A percentile compares a stretch with the other conserved stretches of the same genome.
These are phyloP conservation scores for Lecanicillium sp. DNA, from an alignment of 2,329 filamentous ascomycete species.

Conservation along the genomic window DNA sequence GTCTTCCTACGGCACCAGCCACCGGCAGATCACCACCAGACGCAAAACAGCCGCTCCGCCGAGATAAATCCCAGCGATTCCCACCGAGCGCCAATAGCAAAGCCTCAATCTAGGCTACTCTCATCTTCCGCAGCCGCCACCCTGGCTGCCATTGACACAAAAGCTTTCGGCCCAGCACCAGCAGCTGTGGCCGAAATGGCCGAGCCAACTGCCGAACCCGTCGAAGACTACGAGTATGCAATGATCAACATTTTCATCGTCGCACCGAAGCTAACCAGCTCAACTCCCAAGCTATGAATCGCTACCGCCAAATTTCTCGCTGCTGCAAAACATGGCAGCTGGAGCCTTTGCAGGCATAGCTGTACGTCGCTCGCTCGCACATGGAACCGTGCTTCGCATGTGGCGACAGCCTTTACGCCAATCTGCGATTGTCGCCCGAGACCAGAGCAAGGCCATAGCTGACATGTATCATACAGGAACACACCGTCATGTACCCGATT, in stretches of 20 bases:
- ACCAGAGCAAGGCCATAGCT: too few species aligned
- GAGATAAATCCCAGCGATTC: too few species aligned
- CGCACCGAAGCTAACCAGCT: not conserved
- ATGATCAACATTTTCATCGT: not conserved
- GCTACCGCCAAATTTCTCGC: conserved; percentile 87
- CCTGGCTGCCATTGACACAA: conserved; percentile 54
- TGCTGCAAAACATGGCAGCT: conserved; percentile 89
- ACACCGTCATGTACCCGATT: conserved; percentile 98
- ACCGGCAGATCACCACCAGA: too few species aligned
- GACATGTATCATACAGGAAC: conserved; percentile 53
- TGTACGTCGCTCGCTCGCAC: conserved; percentile 49
- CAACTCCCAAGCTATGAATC: conserved; percentile 66
- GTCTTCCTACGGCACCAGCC: too few species aligned
- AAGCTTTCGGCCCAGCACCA: conserved; percentile 53
- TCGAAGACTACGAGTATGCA: conserved; percentile 58
- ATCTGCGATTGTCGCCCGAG: conserved; percentile 1
- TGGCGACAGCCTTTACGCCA: too few species aligned
- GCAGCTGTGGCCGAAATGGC: conserved; percentile 62
- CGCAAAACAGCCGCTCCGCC: too few species aligned
- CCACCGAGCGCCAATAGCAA: not conserved
- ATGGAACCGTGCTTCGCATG: too few species aligned
- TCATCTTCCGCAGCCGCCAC: conserved; percentile 33
- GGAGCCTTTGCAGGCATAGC: conserved; percentile 96
- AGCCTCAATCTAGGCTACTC: not conserved
- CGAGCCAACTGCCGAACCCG: conserved; percentile 56